Percentiles rank a stretch among this genome's conserved stretches.
These are phyloP conservation scores for Chenopodium suecicum DNA, from an alignment of 148 eudicot genomes.

Conservation along the genomic window DNA sequence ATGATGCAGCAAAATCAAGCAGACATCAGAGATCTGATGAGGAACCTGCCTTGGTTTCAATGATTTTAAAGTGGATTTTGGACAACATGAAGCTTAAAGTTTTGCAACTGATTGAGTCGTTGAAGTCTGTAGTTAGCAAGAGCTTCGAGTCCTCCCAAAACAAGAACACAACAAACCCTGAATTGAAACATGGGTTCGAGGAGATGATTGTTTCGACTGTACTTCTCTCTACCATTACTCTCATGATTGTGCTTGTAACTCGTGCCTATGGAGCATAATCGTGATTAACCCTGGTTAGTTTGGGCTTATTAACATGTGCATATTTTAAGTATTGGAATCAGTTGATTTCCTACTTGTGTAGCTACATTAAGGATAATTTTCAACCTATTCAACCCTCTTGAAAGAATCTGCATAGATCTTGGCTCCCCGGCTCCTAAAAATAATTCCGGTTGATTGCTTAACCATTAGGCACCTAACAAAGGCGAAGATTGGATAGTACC, in stretches of 20 bases:
- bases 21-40: conserved; percentile 12
- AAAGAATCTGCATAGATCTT: neutral
- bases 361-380: neutral
- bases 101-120: conserved; percentile 31
- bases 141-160: conserved; percentile 18
- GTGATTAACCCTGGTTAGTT: neutral
- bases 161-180: conserved; percentile 15
- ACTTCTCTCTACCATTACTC: conserved; percentile 43
- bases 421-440: neutral
- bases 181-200: conserved; percentile 27
- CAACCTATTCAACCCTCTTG: neutral
- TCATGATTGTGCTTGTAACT: conserved; percentile 49
- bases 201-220: conserved; percentile 41
- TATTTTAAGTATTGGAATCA: neutral
- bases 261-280: conserved; percentile 32
- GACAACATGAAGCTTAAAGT: conserved; percentile 34
- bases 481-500: neutral
- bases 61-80: conserved; percentile 41
- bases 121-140: conserved; percentile 13
- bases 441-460: neutral
- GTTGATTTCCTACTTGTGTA: neutral
- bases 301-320: neutral
- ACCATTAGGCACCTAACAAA: neutral
- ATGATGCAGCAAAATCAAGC: conserved; percentile 34
- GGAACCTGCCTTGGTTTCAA: conserved; percentile 29